Evolutionary conservation across 2,329 filamentous ascomycete species (phyloP), one percentile per base, ranked within the genome.

Genomic region (Colletotrichum sidae): DNA sequence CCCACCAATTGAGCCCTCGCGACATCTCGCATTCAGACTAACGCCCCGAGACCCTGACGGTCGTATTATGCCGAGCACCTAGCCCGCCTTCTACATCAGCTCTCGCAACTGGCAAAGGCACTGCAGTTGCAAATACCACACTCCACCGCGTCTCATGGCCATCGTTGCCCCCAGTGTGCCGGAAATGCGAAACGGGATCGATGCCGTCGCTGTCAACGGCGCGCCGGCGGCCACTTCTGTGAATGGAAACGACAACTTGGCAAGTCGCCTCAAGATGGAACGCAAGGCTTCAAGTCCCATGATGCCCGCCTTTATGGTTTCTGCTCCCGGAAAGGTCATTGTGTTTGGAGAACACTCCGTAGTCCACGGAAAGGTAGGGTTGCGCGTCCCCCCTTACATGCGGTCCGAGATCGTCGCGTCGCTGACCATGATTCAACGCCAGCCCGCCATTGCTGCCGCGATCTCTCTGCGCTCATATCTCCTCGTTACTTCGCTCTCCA

Each of bases 331-430:
- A 69, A 99, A 99, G 78, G 96, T 97, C 75, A 99, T 99, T 77
- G 93, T 98, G 57, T 98, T 95, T 80, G 96, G 96, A 70, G 96
- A 99, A 78, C 96, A 99, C 81, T 92, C 96, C 2, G 96, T 98
- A n/a, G 96, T 99, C 17, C 89, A 99, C 75, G 94, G 94, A 75
- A 98, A 97, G 87, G 92, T 92, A 81, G 60, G 80, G 71, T 51
- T 62, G 52, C 37, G 42, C 46, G 44, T 25, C 3, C 46, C 58
- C 58, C 63, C 66, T 67, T 44, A 52, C 17, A 39, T 59, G 8
- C 42, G 13, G 12, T 12, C 37, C 42, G 17, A 42, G n/a, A 12
- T 65, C 42, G 42, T 49, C n/a, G 10, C 38, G 52, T 42, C 34
- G 13, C 44, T 62, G 37, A 53, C 54, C 52, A 33, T 53, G 55